Evolutionary conservation across 2,329 filamentous ascomycete genomes (phyloP).

Genomic region (Botryotinia narcissicola): DNA sequence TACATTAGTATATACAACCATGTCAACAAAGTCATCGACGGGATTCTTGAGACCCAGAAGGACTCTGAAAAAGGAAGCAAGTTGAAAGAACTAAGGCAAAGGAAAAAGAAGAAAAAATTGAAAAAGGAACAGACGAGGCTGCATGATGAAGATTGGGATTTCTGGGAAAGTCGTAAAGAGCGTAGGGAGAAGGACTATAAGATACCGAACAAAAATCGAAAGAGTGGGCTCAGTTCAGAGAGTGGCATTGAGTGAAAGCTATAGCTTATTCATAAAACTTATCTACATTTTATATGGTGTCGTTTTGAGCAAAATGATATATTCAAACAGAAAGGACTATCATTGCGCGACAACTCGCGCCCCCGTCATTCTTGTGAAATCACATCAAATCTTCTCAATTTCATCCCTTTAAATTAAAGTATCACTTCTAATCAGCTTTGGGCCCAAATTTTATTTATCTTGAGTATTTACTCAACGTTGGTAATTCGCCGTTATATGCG

Average conservation of each 20-base stretch:
- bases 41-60: neutral
- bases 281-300: neutral
- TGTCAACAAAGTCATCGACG: neutral
- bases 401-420: too few relatives aligned
- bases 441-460: too few relatives aligned
- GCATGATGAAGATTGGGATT: neutral
- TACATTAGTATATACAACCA: neutral
- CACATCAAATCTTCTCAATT: too few relatives aligned
- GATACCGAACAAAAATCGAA: neutral
- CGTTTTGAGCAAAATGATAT: neutral
- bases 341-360: too few relatives aligned
- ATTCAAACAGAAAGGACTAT: neutral
- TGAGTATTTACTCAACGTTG: too few relatives aligned
- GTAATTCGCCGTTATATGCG: too few relatives aligned
- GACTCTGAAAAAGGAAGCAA: neutral
- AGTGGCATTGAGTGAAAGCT: neutral
- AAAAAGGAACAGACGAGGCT: neutral
- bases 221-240: neutral
- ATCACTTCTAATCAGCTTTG: too few relatives aligned
- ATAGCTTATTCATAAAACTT: rapidly evolving
- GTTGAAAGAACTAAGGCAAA: neutral
- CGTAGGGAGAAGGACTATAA: neutral
- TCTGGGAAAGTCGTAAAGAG: neutral
- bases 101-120: neutral
- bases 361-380: too few relatives aligned